Conservation (phyloP, 768 basidiomycete species). For the Boletus reticulatus region DNA sequence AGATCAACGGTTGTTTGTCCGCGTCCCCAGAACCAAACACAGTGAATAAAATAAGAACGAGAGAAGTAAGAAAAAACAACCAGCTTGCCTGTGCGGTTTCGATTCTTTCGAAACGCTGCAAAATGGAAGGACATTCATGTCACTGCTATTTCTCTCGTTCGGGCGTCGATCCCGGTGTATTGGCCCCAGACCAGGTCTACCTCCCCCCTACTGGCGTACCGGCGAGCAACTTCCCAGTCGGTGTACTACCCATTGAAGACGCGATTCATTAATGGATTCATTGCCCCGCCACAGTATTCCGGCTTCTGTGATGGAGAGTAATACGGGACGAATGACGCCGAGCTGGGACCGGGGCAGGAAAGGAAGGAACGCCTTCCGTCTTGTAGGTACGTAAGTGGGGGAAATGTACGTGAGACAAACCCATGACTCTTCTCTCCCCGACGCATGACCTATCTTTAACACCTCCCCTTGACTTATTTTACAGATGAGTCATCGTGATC, state of each 20-base stretch:
- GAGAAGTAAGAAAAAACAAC: neutral
- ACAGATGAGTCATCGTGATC: conserved; percentile 8
- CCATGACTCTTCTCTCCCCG: neutral
- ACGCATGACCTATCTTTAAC: conserved; percentile 1
- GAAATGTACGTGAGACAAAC: conserved; percentile 9
- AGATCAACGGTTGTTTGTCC: conserved; percentile 9
- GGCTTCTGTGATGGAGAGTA: neutral
- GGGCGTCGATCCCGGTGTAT: conserved; percentile 13
- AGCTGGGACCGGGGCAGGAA: neutral
- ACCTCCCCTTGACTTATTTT: neutral
- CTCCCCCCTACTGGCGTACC: neutral
- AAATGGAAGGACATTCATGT: conserved; percentile 11
- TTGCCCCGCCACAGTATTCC: neutral
- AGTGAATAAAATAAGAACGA: conserved; percentile 8
- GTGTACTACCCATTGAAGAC: neutral
- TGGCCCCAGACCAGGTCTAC: conserved; percentile 3
- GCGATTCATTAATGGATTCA: neutral
- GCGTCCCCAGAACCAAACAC: conserved; percentile 14
- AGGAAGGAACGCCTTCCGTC: conserved; percentile 10
- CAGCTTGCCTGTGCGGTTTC: neutral
- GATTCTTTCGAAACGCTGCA: neutral
- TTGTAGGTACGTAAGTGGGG: conserved; percentile 14
- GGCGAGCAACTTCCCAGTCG: neutral
- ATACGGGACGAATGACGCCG: neutral
- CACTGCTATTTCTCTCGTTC: neutral